Conservation (phyloP, 208 protist species). For the Crithidia acanthocephali region DNA sequence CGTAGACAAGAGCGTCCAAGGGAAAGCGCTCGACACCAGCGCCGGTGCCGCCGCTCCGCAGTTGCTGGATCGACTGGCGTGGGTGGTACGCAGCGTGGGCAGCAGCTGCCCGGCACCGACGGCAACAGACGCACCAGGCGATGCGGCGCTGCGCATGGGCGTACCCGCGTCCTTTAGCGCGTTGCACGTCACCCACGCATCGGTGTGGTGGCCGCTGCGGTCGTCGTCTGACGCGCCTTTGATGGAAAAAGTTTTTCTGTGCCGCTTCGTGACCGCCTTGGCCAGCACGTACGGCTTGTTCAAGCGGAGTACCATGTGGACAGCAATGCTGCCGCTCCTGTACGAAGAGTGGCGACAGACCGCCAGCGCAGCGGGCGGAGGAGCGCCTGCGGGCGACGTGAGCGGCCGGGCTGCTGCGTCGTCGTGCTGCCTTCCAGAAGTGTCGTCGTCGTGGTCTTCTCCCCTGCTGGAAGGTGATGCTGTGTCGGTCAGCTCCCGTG, state of each 20-base stretch:
- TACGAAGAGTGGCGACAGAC: conserved; percentile 18
- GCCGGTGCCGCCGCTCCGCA: neutral
- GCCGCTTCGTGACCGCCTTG: conserved; percentile 50
- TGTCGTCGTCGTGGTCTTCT: too few relatives aligned
- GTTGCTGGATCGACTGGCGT: conserved; percentile 1
- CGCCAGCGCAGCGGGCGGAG: neutral
- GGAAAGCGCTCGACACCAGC: too few relatives aligned
- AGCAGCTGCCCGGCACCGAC: neutral
- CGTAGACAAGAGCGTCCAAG: neutral
- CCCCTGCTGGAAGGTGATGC: too few relatives aligned
- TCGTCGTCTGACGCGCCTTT: conserved; percentile 9
- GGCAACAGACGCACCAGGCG: neutral
- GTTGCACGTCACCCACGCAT: neutral
- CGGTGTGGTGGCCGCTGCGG: conserved; percentile 44
- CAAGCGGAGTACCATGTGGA: conserved; percentile 26
- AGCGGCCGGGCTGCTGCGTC: neutral
- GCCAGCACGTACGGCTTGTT: conserved; percentile 54
- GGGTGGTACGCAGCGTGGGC: conserved; percentile 11
- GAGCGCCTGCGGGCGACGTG: neutral
- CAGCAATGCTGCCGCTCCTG: conserved; percentile 36
- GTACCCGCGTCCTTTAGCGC: neutral
- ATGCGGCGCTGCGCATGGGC: neutral
- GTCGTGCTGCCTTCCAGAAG: neutral
- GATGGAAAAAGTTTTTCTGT: conserved; percentile 51
- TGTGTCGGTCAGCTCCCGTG: conserved; percentile 19